Evolutionary conservation across 306 rosid species (phyloP).

Genomic region (Malus sieversii): DNA sequence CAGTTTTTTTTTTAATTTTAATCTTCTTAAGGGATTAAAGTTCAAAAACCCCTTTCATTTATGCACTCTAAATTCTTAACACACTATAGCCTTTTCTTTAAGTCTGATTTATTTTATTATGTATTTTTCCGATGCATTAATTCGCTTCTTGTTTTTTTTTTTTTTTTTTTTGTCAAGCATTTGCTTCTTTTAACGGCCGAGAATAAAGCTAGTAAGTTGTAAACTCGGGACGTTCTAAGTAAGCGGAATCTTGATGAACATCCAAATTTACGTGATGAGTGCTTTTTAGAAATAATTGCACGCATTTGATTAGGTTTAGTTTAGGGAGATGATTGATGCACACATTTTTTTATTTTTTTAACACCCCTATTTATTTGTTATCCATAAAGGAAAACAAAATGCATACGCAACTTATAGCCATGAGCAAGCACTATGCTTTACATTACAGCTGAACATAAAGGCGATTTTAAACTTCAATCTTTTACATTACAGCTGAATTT

Average conservation of each 20-base stretch:
- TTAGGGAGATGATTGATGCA: background rate
- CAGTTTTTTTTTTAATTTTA: too few species aligned
- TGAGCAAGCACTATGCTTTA: too few species aligned
- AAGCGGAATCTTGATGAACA: background rate
- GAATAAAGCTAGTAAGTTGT: background rate
- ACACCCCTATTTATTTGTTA: too few species aligned
- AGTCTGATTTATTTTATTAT: background rate
- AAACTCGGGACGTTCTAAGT: background rate
- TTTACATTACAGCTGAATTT: slow-evolving; percentile 4
- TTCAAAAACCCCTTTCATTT: too few species aligned
- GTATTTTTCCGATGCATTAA: background rate
- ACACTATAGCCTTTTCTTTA: background rate
- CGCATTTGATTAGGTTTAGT: background rate
- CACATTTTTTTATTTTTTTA: too few species aligned
- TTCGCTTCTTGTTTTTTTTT: background rate
- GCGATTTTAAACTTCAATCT: too few species aligned
- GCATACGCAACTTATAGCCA: too few species aligned
- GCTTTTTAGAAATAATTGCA: background rate
- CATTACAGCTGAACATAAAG: background rate
- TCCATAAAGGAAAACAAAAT: too few species aligned
- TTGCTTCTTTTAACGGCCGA: background rate
- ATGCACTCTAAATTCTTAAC: too few species aligned
- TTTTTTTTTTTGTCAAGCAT: too few species aligned
- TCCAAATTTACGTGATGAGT: background rate
- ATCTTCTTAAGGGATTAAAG: too few species aligned